Evolutionary conservation across 1,284 basidiomycete species (phyloP).

Genomic region (Sporisorium graminicola): DNA sequence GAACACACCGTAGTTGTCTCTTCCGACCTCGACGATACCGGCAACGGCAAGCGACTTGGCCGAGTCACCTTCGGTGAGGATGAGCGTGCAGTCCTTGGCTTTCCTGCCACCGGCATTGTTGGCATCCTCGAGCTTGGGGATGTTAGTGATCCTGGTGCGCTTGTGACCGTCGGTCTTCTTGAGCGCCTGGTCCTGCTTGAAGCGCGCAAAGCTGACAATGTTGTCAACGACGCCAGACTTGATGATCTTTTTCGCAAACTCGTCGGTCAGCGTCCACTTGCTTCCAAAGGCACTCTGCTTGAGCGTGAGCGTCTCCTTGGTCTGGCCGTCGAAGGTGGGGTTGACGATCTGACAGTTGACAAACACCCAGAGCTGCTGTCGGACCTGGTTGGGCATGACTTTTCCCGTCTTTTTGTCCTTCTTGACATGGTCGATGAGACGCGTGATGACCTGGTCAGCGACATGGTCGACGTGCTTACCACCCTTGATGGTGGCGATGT

Average conservation of each 20-base stretch:
- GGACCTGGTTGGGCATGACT: slow-evolving; percentile 92
- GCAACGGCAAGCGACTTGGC: slow-evolving; percentile 96
- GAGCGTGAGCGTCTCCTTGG: slow-evolving; percentile 94
- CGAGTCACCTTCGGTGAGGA: slow-evolving; percentile 98
- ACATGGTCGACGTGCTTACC: slow-evolving; percentile 92
- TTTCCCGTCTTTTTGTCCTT: slow-evolving; percentile 92
- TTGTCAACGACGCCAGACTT: slow-evolving; percentile 94
- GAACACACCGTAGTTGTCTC: slow-evolving; percentile 97
- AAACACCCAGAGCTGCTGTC: slow-evolving; percentile 98
- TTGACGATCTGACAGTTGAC: slow-evolving; percentile 97
- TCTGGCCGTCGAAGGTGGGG: slow-evolving; percentile 99
- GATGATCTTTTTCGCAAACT: slow-evolving; percentile 93
- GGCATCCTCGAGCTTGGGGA: slow-evolving; percentile 94
- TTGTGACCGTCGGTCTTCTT: slow-evolving; percentile 98
- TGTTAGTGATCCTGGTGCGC: slow-evolving; percentile 81
- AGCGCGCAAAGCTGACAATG: slow-evolving; percentile 93
- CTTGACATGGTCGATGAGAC: slow-evolving; percentile 79
- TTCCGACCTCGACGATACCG: slow-evolving; percentile 92
- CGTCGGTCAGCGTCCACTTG: slow-evolving; percentile 88
- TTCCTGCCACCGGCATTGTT: slow-evolving; percentile 92
- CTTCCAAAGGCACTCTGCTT: slow-evolving; percentile 88
- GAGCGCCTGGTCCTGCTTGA: slow-evolving; percentile 93
- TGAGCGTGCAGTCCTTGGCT: slow-evolving; percentile 89
- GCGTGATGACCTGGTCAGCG: slow-evolving; percentile 88
- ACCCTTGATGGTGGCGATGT: slow-evolving; percentile 96